Evolutionary conservation across 2,329 filamentous ascomycete genomes (phyloP).

Genomic region (Ambrosiella xylebori): DNA sequence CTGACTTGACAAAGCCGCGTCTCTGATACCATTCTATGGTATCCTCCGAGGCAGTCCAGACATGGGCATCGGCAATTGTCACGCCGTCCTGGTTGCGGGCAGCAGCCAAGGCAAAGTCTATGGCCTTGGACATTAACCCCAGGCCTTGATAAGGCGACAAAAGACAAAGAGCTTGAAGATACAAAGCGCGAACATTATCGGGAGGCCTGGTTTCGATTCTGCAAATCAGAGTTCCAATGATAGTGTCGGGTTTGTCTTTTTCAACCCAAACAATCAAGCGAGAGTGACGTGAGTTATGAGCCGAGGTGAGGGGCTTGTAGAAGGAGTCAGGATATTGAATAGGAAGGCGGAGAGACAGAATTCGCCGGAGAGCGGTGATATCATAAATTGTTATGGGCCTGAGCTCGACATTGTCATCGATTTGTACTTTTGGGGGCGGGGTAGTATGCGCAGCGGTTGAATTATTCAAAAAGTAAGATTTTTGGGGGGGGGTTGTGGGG

Average conservation of each 20-base stretch:
- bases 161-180: slow-evolving; percentile 47
- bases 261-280: slow-evolving; percentile 43
- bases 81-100: slow-evolving; percentile 24
- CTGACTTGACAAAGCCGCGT: slow-evolving; percentile 36
- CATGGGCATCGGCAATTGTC: slow-evolving; percentile 41
- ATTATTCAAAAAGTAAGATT: slow-evolving; percentile 11
- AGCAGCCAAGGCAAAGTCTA: slow-evolving; percentile 33
- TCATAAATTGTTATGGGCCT: slow-evolving; percentile 32
- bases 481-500: slow-evolving; percentile 1
- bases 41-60: slow-evolving; percentile 50
- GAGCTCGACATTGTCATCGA: slow-evolving; percentile 34
- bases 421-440: slow-evolving; percentile 18
- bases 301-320: slow-evolving; percentile 36
- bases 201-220: slow-evolving; percentile 37
- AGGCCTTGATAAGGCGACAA: slow-evolving; percentile 45
- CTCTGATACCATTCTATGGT: slow-evolving; percentile 44
- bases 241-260: slow-evolving; percentile 23
- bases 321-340: slow-evolving; percentile 48
- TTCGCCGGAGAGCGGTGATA: slow-evolving; percentile 41
- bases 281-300: slow-evolving; percentile 35
- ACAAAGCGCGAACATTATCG: slow-evolving; percentile 30
- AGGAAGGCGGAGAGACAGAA: slow-evolving; percentile 47
- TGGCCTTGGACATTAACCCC: slow-evolving; percentile 39
- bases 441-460: slow-evolving; percentile 6
- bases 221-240: slow-evolving; percentile 45